These are phyloP conservation scores for Aquilaria yunnanensis DNA, from an alignment of 345 rosid species.

Conservation along the genomic window DNA sequence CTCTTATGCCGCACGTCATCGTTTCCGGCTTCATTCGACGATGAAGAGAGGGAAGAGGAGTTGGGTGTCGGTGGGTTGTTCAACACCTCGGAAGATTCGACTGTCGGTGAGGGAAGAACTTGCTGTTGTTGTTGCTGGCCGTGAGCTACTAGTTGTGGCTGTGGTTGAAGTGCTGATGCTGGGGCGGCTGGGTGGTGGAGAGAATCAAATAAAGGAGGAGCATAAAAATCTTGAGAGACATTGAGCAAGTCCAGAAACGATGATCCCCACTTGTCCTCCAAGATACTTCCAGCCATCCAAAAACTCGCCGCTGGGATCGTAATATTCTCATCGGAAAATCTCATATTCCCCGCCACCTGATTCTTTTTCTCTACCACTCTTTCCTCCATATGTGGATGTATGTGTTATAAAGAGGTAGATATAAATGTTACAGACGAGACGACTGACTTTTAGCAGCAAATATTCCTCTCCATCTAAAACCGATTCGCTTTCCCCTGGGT, in stretches of 20 bases:
- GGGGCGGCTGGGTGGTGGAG: conserved; percentile 16
- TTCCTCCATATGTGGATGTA: conserved; percentile 9
- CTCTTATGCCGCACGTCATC: conserved; percentile 11
- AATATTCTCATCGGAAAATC: conserved; percentile 28
- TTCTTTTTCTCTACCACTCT: conserved; percentile 1
- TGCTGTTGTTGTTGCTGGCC: not conserved
- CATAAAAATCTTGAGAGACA: conserved; percentile 22
- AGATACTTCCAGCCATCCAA: conserved; percentile 19
- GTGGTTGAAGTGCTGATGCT: not conserved
- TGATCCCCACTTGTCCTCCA: conserved; percentile 17
- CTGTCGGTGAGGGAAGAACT: conserved; percentile 28
- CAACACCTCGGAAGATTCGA: conserved; percentile 64
- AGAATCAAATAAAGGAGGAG: conserved; percentile 44
- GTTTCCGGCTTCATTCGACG: conserved; percentile 57
- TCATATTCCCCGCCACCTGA: conserved; percentile 31
- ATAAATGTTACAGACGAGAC: no score
- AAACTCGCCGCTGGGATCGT: conserved; percentile 18
- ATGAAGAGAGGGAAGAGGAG: conserved; percentile 71
- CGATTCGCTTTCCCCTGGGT: conserved; percentile 5
- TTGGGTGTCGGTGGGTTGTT: conserved; percentile 68
- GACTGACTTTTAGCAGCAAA: not conserved
- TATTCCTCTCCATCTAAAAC: conserved; percentile 15
- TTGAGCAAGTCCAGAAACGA: conserved; percentile 47
- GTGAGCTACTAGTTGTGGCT: not conserved
- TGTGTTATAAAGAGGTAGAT: no score